Conservation (phyloP, 1,284 basidiomycete genomes). For the Leccinum pseudoinsigne region DNA sequence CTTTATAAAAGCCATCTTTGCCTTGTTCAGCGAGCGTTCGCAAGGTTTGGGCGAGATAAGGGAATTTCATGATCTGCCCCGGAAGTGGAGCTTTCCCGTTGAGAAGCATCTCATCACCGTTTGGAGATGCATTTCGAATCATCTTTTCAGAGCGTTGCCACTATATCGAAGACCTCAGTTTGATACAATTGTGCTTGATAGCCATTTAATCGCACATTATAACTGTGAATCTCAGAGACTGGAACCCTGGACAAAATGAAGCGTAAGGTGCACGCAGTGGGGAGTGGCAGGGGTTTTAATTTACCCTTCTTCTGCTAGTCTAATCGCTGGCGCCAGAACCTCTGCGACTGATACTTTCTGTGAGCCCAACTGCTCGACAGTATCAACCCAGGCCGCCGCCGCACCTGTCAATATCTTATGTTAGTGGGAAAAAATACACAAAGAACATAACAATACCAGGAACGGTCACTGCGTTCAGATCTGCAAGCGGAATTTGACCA, state of each 20-base stretch:
- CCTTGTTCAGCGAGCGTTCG: conserved; percentile 78
- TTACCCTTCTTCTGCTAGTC: conserved; percentile 85
- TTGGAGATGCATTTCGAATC: conserved; percentile 81
- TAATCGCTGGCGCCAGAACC: conserved; percentile 86
- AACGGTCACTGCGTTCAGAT: conserved; percentile 90
- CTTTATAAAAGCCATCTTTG: conserved; percentile 92
- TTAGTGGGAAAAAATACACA: background rate
- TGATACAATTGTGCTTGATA: background rate
- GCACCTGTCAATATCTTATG: conserved; percentile 53
- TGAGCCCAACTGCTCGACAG: conserved; percentile 80
- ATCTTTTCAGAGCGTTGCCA: conserved; percentile 78
- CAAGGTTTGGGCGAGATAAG: conserved; percentile 85
- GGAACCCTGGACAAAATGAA: conserved; percentile 52
- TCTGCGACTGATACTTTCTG: conserved; percentile 79
- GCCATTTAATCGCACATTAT: conserved; percentile 44
- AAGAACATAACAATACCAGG: conserved; percentile 54
- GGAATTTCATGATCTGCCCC: conserved; percentile 76
- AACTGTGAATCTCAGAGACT: conserved; percentile 76
- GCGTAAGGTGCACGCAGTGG: conserved; percentile 9
- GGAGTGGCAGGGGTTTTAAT: conserved; percentile 12
- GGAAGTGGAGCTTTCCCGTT: conserved; percentile 78
- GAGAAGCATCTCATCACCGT: conserved; percentile 82
- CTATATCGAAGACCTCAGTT: conserved; percentile 36
- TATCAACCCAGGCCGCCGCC: conserved; percentile 92
- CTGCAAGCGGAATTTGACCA: conserved; percentile 63